These are phyloP conservation scores for Verticillium klebahnii DNA, from an alignment of 2,329 filamentous ascomycete species.

Conservation along the genomic window DNA sequence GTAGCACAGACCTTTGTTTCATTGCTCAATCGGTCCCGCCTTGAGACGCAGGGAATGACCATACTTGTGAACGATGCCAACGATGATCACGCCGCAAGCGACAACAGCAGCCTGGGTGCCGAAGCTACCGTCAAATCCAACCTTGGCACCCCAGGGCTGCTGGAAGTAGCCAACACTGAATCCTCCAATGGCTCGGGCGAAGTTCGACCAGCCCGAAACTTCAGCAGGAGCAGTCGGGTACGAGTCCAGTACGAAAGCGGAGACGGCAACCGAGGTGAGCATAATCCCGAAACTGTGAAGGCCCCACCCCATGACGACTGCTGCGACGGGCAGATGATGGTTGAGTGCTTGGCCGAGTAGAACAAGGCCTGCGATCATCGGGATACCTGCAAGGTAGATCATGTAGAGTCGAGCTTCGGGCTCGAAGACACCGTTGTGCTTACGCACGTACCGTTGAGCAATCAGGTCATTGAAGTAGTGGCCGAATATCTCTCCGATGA, in stretches of 20 bases:
- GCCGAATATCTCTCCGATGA: constrained; percentile 48
- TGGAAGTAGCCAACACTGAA: constrained; percentile 45
- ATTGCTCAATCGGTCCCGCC: not conserved
- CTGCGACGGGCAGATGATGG: constrained; percentile 34
- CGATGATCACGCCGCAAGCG: not conserved
- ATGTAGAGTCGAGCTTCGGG: constrained; percentile 50
- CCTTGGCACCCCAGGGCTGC: constrained; percentile 34
- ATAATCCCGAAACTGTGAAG: constrained; percentile 52
- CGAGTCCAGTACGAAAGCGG: constrained; percentile 42
- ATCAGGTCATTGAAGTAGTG: constrained; percentile 53
- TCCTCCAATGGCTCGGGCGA: constrained; percentile 33
- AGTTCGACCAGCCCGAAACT: constrained; percentile 38
- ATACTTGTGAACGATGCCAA: not conserved
- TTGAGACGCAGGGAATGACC: not conserved
- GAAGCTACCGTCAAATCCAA: constrained; percentile 31
- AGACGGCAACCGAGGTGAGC: constrained; percentile 41
- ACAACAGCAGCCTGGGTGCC: constrained; percentile 31
- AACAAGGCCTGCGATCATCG: constrained; percentile 45
- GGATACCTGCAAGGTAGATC: constrained; percentile 39
- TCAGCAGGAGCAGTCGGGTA: constrained; percentile 44
- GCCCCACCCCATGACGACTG: constrained; percentile 35
- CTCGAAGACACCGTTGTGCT: constrained; percentile 48
- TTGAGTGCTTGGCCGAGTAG: constrained; percentile 49
- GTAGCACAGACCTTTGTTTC: not conserved
- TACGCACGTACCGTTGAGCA: constrained; percentile 36